These are phyloP conservation scores for Trichoderma sp. DNA, from an alignment of 2,329 filamentous ascomycete species.

Conservation along the genomic window DNA sequence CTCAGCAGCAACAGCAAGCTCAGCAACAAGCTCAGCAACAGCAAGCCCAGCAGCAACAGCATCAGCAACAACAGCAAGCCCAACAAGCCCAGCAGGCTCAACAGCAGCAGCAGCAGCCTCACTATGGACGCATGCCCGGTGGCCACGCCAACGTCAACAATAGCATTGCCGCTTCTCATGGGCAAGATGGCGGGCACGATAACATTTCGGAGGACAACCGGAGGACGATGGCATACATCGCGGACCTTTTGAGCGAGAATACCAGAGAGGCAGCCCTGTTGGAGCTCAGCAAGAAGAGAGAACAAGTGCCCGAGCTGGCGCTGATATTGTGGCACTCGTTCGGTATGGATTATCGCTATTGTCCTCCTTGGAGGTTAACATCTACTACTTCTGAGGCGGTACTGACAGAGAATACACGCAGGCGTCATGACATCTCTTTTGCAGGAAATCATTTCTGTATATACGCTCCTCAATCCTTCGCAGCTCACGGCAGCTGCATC, in stretches of 20 bases:
- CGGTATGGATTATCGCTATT: slow-evolving; percentile 55
- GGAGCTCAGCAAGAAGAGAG: slow-evolving; percentile 96
- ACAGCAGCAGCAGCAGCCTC: slow-evolving; percentile 51
- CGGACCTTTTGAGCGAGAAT: slow-evolving; percentile 81
- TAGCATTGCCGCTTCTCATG: slow-evolving; percentile 44
- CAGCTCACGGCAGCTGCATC: slow-evolving; percentile 96
- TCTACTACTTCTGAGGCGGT: background rate
- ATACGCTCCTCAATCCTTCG: slow-evolving; percentile 92
- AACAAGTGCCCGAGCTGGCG: slow-evolving; percentile 94
- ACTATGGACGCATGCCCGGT: slow-evolving; percentile 72
- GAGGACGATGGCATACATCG: slow-evolving; percentile 88
- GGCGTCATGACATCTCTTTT: slow-evolving; percentile 97
- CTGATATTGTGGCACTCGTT: slow-evolving; percentile 98
- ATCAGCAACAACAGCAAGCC: slow-evolving; percentile 47
- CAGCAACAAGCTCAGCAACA: slow-evolving; percentile 59
- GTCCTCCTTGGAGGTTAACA: background rate
- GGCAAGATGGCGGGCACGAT: slow-evolving; percentile 58
- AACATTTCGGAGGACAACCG: slow-evolving; percentile 85
- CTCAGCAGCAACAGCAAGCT: slow-evolving; percentile 52
- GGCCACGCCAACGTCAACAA: slow-evolving; percentile 53
- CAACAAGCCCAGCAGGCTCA: slow-evolving; percentile 37
- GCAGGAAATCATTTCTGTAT: slow-evolving; percentile 98
- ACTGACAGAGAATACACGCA: slow-evolving; percentile 35
- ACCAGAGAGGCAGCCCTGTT: slow-evolving; percentile 87
- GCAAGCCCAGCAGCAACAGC: slow-evolving; percentile 44